Evolutionary conservation across 2,329 filamentous ascomycete species (phyloP).

Genomic region (Septoria petroselini): DNA sequence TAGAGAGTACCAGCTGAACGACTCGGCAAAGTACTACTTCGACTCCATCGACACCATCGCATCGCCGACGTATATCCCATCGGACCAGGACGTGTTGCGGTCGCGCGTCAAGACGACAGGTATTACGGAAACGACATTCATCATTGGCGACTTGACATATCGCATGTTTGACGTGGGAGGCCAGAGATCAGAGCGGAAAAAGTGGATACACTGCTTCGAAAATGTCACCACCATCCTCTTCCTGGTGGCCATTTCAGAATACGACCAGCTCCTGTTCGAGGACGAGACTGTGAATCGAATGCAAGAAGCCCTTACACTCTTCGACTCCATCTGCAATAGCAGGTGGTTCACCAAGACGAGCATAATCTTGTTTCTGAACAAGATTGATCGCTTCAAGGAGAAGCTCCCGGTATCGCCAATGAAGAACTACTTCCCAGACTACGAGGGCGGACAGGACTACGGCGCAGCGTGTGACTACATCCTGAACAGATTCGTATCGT

Average conservation of each 20-base stretch:
- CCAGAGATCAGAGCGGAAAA: conserved; percentile 93
- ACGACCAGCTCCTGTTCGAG: conserved; percentile 93
- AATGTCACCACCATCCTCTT: conserved; percentile 97
- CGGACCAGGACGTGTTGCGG: conserved; percentile 89
- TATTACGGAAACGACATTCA: conserved; percentile 95
- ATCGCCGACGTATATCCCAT: conserved; percentile 87
- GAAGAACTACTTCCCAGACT: conserved; percentile 74
- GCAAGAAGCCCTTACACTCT: conserved; percentile 68
- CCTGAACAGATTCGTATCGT: conserved; percentile 85
- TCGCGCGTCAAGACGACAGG: conserved; percentile 97
- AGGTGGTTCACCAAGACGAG: conserved; percentile 70
- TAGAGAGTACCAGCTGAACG: conserved; percentile 92
- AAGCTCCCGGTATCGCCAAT: conserved; percentile 70
- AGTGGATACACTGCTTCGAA: conserved; percentile 99
- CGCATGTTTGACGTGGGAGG: conserved; percentile 97
- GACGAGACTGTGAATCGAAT: conserved; percentile 80
- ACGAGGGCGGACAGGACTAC: conserved; percentile 93
- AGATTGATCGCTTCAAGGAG: conserved; percentile 73
- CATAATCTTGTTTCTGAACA: conserved; percentile 71
- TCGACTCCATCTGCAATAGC: conserved; percentile 71
- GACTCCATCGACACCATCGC: conserved; percentile 91
- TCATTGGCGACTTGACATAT: conserved; percentile 90
- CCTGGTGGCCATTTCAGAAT: conserved; percentile 94
- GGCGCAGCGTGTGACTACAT: conserved; percentile 97
- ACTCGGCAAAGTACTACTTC: conserved; percentile 97